Evolutionary conservation across 345 rosid genomes (phyloP).

Genomic region (Cardamine occulta): DNA sequence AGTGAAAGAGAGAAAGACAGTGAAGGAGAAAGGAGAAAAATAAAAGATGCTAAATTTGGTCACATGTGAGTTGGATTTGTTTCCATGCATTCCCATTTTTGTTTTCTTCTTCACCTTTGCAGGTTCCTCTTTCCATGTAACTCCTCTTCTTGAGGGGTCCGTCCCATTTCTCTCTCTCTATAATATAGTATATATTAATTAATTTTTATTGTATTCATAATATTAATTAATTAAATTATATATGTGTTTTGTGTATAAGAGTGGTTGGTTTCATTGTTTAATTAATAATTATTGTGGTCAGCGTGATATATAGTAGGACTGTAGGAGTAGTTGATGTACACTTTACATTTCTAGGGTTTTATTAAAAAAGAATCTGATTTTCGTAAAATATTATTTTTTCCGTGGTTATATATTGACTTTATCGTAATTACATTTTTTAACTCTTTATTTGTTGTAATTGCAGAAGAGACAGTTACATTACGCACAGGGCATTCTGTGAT

Average conservation of each 20-base stretch:
- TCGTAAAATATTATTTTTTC: background rate
- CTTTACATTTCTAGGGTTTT: constrained; percentile 36
- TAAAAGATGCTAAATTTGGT: constrained; percentile 48
- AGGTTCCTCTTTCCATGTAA: constrained; percentile 46
- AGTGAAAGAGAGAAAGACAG: constrained; percentile 41
- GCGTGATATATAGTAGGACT: constrained; percentile 34
- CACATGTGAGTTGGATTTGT: constrained; percentile 52
- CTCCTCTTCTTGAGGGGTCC: constrained; percentile 42
- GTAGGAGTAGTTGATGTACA: constrained; percentile 44
- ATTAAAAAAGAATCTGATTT: background rate
- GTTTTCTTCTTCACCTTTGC: constrained; percentile 46
- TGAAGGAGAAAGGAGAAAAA: constrained; percentile 39
- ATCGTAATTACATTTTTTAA: background rate
- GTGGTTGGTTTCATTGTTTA: constrained; percentile 40
- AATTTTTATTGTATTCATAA: too few species aligned
- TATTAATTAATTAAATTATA: background rate
- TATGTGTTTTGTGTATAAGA: constrained; percentile 13
- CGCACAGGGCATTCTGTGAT: constrained; percentile 88
- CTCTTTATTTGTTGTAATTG: constrained; percentile 16
- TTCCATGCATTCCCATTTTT: constrained; percentile 48
- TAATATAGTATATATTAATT: background rate
- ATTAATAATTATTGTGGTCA: constrained; percentile 27
- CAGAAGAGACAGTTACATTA: constrained; percentile 87
- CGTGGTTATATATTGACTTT: background rate
- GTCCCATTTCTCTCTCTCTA: constrained; percentile 1